A percentile compares a stretch with the other conserved stretches of the same genome.
Conservation (phyloP, 2,329 filamentous ascomycete genomes). For the Eurotiales sp. region DNA sequence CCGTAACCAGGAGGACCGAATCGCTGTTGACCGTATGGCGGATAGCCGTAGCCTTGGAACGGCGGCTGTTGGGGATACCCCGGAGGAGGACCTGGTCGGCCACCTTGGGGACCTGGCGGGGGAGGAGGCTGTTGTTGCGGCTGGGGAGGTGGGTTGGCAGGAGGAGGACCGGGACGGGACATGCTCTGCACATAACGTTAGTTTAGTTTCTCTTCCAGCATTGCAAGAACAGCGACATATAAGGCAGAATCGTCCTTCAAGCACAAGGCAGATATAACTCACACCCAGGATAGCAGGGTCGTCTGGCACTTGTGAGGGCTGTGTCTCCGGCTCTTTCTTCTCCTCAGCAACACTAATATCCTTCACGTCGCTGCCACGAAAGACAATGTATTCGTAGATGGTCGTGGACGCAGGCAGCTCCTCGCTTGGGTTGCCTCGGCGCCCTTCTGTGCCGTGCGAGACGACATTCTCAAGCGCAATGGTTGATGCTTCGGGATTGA, state of each 20-base stretch:
- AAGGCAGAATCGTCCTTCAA: no score
- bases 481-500: slow-evolving; percentile 95
- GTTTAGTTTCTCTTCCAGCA: no score
- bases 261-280: no score
- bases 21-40: slow-evolving; percentile 40
- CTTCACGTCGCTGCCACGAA: slow-evolving; percentile 97
- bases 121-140: slow-evolving; percentile 45
- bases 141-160: slow-evolving; percentile 35
- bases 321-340: slow-evolving; percentile 66
- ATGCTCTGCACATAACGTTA: slow-evolving; percentile 32
- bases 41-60: slow-evolving; percentile 41
- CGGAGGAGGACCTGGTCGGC: slow-evolving; percentile 27
- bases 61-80: slow-evolving; percentile 40
- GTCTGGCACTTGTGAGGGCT: slow-evolving; percentile 76
- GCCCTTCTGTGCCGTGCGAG: slow-evolving; percentile 91
- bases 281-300: slow-evolving; percentile 96
- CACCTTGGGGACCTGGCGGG: slow-evolving; percentile 7
- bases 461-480: slow-evolving; percentile 95
- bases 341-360: slow-evolving; percentile 90
- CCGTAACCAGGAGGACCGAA: slow-evolving; percentile 31
- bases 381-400: slow-evolving; percentile 98
- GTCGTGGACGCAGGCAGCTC: slow-evolving; percentile 81
- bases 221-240: no score
- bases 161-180: slow-evolving; percentile 41
- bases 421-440: slow-evolving; percentile 70